A percentile compares a stretch with the other conserved stretches of the same genome.
These are phyloP conservation scores for Asterella californica DNA, from an alignment of 225 moss, liverwort and hornwort species.

Conservation along the genomic window DNA sequence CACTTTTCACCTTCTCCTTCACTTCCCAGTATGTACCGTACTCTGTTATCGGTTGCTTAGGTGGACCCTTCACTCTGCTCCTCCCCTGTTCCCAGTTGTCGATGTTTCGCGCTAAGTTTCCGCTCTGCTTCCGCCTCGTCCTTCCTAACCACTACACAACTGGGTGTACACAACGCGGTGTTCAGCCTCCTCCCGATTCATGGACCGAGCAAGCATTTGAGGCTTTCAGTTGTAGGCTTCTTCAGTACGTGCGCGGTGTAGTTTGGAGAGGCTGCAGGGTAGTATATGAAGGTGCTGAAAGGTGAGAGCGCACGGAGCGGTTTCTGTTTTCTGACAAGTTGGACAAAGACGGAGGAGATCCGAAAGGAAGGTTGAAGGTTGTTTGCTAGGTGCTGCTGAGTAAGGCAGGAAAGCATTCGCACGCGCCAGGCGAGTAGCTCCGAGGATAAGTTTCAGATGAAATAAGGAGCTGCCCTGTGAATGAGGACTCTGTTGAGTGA, in stretches of 20 bases:
- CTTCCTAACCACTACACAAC: background rate
- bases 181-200: background rate
- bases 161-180: background rate
- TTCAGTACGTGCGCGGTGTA: background rate
- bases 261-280: too few species aligned
- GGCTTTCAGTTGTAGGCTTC: background rate
- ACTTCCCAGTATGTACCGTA: background rate
- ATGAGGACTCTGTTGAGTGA: slow-evolving; percentile 18
- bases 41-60: background rate
- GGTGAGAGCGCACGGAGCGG: background rate
- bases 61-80: too few species aligned
- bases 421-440: background rate
- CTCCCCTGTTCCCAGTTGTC: background rate
- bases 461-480: background rate
- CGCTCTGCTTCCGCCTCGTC: background rate
- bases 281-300: too few species aligned
- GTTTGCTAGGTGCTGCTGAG: background rate
- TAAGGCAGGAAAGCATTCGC: background rate
- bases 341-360: background rate
- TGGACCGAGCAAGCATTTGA: background rate
- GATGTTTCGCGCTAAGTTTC: background rate
- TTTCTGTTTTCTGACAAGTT: background rate
- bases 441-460: background rate
- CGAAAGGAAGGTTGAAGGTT: background rate
- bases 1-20: background rate